phyloP scores from a whole-genome alignment of 139 green algal genomes.

The Nannochloris sp. region DNA sequence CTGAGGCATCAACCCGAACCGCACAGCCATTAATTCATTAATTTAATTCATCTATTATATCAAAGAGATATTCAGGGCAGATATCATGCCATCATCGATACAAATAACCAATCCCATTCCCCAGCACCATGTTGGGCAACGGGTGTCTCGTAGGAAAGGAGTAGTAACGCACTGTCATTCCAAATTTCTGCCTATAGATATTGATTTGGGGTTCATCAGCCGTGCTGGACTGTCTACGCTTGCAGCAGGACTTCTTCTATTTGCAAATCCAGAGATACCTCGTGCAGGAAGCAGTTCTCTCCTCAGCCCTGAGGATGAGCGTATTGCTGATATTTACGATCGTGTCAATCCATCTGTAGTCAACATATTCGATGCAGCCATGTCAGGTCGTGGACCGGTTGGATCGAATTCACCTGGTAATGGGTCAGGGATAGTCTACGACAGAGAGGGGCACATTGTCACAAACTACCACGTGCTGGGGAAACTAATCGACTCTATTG shows the following conservation, averaged over 20 bases:
- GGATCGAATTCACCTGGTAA: constrained; percentile 65
- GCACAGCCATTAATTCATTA: no score
- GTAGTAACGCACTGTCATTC: no score
- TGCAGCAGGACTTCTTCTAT: constrained; percentile 2
- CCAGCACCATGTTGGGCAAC: no score
- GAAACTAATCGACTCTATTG: constrained; percentile 23
- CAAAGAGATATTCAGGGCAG: no score
- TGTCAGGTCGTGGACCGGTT: constrained; percentile 6
- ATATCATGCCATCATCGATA: no score
- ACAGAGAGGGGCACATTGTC: constrained; percentile 62
- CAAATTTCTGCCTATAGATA: no score
- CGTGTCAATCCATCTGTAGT: constrained; percentile 39
- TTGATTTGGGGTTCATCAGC: no score
- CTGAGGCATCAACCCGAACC: no score
- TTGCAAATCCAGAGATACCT: not conserved
- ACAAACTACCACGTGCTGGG: constrained; percentile 57
- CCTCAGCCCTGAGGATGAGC: constrained; percentile 39
- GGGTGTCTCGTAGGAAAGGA: no score
- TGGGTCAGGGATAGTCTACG: constrained; percentile 70
- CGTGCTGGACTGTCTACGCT: not conserved
- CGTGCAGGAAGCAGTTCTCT: not conserved
- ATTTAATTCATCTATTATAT: no score
- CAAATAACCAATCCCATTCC: no score
- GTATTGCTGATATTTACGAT: constrained; percentile 52
- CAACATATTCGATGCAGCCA: constrained; percentile 63